Evolutionary conservation across 2,329 filamentous ascomycete genomes (phyloP).

Genomic region (Trichoderma sp.): DNA sequence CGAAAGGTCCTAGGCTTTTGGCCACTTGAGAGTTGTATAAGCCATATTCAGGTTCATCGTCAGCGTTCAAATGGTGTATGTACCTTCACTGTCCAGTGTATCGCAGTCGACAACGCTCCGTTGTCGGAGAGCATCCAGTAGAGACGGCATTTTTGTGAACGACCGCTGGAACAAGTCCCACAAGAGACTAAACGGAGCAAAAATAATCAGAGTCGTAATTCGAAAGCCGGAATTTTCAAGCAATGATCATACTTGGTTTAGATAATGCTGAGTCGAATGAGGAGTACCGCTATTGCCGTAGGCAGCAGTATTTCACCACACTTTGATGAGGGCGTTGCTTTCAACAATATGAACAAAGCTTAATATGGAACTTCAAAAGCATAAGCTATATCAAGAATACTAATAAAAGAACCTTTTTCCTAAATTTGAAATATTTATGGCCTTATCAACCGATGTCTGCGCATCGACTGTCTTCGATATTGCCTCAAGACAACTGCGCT

Average conservation of each 20-base stretch:
- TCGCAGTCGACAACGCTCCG: slow-evolving; percentile 40
- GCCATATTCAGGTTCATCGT: background rate
- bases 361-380: too few species aligned
- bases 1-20: slow-evolving; percentile 34
- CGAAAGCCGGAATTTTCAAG: background rate
- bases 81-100: slow-evolving; percentile 40
- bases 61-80: background rate
- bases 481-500: background rate
- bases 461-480: background rate
- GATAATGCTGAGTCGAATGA: background rate
- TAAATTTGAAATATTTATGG: background rate
- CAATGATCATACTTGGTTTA: background rate
- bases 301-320: background rate
- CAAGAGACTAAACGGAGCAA: too few species aligned
- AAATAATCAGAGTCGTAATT: background rate
- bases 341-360: background rate
- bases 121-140: slow-evolving; percentile 35
- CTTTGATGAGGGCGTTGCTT: background rate
- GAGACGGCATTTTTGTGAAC: slow-evolving; percentile 30
- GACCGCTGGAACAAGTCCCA: too few species aligned
- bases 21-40: slow-evolving; percentile 33
- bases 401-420: background rate
- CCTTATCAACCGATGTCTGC: background rate
- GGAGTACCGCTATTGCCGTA: background rate
- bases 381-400: too few species aligned